Conservation (phyloP, 2,329 filamentous ascomycete species). For the Alternaria infectoria region DNA sequence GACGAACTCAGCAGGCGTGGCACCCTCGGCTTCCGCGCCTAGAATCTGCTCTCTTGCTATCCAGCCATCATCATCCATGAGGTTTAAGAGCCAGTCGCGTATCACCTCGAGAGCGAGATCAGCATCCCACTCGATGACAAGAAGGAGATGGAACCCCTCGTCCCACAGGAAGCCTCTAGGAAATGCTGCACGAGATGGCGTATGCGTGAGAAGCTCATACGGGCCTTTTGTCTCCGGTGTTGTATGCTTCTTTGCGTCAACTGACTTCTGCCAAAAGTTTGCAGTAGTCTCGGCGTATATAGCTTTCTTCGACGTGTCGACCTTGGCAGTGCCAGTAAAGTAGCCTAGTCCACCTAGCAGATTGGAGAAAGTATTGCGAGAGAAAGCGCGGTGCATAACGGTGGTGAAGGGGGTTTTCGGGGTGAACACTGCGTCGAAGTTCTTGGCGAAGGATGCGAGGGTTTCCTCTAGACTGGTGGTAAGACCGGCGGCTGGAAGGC, state of each 20-base stretch:
- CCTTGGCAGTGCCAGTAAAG: conserved; percentile 83
- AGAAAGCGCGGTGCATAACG: conserved; percentile 75
- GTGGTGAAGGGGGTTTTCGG: conserved; percentile 77
- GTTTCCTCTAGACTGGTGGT: conserved; percentile 69
- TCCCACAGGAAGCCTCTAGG: conserved; percentile 96
- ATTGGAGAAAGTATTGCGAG: conserved; percentile 88
- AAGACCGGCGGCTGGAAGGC: conserved; percentile 60
- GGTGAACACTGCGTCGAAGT: conserved; percentile 72
- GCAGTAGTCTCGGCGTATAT: conserved; percentile 95
- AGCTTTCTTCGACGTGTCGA: conserved; percentile 83
- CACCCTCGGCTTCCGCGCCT: conserved; percentile 84
- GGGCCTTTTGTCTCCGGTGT: conserved; percentile 76
- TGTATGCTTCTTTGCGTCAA: conserved; percentile 72
- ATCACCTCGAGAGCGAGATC: conserved; percentile 85
- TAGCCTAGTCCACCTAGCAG: conserved; percentile 90
- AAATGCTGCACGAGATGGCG: conserved; percentile 91
- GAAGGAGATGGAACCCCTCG: conserved; percentile 91
- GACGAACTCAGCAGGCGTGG: conserved; percentile 88
- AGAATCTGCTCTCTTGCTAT: conserved; percentile 94
- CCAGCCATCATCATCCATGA: conserved; percentile 96
- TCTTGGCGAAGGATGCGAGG: conserved; percentile 71
- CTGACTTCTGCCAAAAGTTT: conserved; percentile 91
- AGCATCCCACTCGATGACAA: conserved; percentile 89
- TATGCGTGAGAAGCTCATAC: conserved; percentile 83
- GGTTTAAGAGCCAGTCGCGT: conserved; percentile 82